A percentile compares a stretch with the other conserved stretches of the same genome.
Conservation (phyloP, 371 early-diverging fungal genomes). For the Rhizopus delemar region DNA sequence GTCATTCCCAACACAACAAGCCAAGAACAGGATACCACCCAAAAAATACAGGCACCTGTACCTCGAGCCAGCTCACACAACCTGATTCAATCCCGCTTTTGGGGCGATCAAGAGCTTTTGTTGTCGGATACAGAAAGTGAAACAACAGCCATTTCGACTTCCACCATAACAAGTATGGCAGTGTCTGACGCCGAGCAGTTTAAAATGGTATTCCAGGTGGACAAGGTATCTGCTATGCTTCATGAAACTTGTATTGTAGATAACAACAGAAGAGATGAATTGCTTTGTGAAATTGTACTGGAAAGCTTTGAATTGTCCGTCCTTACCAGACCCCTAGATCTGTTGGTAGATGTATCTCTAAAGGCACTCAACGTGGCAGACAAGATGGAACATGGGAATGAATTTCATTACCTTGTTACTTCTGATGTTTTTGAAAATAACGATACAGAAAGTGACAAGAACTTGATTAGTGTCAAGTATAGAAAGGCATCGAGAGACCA, state of each 20-base stretch:
- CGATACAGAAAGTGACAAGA: constrained; percentile 10
- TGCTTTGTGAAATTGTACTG: constrained; percentile 58
- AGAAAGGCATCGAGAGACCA: constrained; percentile 55
- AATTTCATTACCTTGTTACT: constrained; percentile 65
- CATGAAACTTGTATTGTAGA: constrained; percentile 47
- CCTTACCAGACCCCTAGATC: constrained; percentile 58
- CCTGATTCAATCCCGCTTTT: constrained; percentile 25
- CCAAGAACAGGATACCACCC: constrained; percentile 10
- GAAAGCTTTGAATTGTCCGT: constrained; percentile 61
- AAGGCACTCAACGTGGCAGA: constrained; percentile 67
- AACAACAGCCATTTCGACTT: constrained; percentile 18
- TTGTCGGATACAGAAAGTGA: constrained; percentile 29
- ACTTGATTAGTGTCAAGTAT: constrained; percentile 66
- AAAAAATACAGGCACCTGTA: not conserved
- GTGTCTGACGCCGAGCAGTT: constrained; percentile 60
- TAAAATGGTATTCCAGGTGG: constrained; percentile 71
- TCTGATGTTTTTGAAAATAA: constrained; percentile 47
- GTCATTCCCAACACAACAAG: constrained; percentile 43
- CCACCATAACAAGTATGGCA: constrained; percentile 19
- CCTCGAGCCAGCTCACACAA: not conserved
- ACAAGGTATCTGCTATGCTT: constrained; percentile 67
- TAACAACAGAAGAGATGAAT: constrained; percentile 33
- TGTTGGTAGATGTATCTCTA: constrained; percentile 64
- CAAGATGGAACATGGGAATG: constrained; percentile 46
- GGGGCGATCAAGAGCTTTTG: constrained; percentile 22